These are phyloP conservation scores for Ustilago esculenta DNA, from an alignment of 1,284 basidiomycete species.

Conservation along the genomic window DNA sequence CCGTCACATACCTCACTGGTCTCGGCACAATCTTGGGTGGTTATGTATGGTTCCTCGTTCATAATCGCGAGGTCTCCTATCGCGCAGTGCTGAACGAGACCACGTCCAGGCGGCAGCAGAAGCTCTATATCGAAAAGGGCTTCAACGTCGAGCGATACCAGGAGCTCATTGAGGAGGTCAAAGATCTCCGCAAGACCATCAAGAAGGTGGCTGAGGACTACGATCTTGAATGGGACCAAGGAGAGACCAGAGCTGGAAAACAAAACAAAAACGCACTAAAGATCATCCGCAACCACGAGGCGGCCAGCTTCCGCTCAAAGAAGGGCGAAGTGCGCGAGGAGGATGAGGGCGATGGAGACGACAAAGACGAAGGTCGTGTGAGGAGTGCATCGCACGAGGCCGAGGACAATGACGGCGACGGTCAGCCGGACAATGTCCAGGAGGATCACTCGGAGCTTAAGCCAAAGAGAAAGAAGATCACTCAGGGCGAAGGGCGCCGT, in stretches of 20 bases:
- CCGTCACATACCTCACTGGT: constrained; percentile 57
- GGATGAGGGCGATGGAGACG: constrained; percentile 22
- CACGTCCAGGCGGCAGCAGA: constrained; percentile 54
- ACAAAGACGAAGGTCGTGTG: constrained; percentile 2
- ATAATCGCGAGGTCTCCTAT: constrained; percentile 59
- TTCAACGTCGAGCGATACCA: constrained; percentile 56
- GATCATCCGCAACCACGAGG: constrained; percentile 53
- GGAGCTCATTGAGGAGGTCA: constrained; percentile 59
- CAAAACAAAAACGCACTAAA: constrained; percentile 56
- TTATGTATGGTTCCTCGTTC: constrained; percentile 59
- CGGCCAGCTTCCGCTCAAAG: constrained; percentile 19
- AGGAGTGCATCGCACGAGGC: constrained; percentile 23
- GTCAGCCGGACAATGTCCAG: constrained; percentile 44
- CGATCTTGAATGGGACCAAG: constrained; percentile 61
- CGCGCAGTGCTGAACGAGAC: constrained; percentile 61
- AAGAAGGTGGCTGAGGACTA: constrained; percentile 60
- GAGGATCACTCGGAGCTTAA: constrained; percentile 37
- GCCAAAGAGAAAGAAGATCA: constrained; percentile 29
- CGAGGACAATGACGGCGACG: constrained; percentile 50
- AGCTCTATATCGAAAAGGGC: constrained; percentile 55
- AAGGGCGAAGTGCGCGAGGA: constrained; percentile 12
- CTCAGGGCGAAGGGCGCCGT: constrained; percentile 12
- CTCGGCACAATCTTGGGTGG: constrained; percentile 56
- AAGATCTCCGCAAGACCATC: constrained; percentile 53
- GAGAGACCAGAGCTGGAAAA: constrained; percentile 51